Conservation (phyloP, 2,329 filamentous ascomycete species). For the Venturia carpophila region DNA sequence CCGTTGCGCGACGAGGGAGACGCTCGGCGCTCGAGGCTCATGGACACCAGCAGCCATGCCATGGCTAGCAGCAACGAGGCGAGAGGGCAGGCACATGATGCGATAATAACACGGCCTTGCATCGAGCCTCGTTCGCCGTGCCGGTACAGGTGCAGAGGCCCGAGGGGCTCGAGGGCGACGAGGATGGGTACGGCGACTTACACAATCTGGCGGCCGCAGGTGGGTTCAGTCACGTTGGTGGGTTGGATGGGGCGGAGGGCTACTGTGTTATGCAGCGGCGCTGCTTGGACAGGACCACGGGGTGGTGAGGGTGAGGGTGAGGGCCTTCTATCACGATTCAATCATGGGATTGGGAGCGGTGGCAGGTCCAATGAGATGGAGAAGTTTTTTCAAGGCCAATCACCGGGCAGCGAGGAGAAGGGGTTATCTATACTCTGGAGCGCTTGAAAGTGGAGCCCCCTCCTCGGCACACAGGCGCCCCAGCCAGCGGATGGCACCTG, state of each 20-base stretch:
- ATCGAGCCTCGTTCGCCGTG: background rate
- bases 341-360: background rate
- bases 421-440: background rate
- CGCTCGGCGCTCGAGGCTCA: too few species aligned
- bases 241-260: background rate
- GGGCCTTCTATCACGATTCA: constrained; percentile 9
- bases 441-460: background rate
- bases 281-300: background rate
- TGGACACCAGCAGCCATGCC: background rate
- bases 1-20: background rate
- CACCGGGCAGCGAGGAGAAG: background rate
- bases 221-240: background rate
- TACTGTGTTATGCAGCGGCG: background rate
- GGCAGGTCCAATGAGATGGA: background rate
- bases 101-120: background rate
- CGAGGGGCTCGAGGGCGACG: too few species aligned
- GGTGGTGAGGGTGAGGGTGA: background rate
- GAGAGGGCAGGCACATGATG: background rate
- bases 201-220: background rate
- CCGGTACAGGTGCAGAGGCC: background rate
- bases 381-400: background rate
- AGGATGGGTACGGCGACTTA: background rate
- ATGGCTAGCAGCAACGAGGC: background rate
- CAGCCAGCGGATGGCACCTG: background rate
- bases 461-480: background rate